phyloP scores from a whole-genome alignment of 441 rosid species.

The Erodium trifolium region DNA sequence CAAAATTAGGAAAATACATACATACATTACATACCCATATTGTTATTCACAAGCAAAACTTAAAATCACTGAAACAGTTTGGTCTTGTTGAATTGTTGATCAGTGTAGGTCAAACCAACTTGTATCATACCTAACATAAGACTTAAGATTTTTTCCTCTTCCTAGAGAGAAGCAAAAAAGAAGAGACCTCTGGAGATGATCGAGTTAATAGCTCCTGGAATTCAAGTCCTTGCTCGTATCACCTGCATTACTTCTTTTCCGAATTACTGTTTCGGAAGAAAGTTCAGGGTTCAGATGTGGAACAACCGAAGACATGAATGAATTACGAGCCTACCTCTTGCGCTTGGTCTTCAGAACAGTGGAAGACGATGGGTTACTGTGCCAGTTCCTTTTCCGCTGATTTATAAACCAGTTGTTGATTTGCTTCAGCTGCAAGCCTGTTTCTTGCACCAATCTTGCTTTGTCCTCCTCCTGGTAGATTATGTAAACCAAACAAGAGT shows the following conservation, averaged over 20 bases:
- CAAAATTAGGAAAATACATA: background rate
- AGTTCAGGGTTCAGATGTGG: conserved; percentile 2
- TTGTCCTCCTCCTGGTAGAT: conserved; percentile 37
- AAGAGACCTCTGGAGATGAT: no score
- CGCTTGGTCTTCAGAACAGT: conserved; percentile 33
- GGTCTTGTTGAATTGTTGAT: background rate
- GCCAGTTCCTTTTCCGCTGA: conserved; percentile 42
- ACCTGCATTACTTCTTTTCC: conserved; percentile 35
- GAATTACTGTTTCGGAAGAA: conserved; percentile 11
- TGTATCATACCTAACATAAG: background rate
- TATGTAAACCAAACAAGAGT: background rate
- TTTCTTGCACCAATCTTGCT: conserved; percentile 33
- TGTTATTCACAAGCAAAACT: background rate
- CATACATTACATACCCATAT: background rate
- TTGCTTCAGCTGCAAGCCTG: conserved; percentile 37
- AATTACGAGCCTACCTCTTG: conserved; percentile 25
- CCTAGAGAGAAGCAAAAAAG: background rate
- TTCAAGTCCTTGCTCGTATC: conserved; percentile 10
- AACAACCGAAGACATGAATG: background rate
- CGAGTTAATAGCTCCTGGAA: no score
- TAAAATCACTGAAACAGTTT: background rate
- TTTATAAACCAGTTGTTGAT: conserved; percentile 41
- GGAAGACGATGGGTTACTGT: conserved; percentile 28
- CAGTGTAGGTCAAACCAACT: background rate
- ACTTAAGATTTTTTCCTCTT: background rate